Evolutionary conservation across 495 filamentous ascomycete species (phyloP), one percentile per base, ranked within the genome.

Genomic region (Penicillium macrosclerotiorum): DNA sequence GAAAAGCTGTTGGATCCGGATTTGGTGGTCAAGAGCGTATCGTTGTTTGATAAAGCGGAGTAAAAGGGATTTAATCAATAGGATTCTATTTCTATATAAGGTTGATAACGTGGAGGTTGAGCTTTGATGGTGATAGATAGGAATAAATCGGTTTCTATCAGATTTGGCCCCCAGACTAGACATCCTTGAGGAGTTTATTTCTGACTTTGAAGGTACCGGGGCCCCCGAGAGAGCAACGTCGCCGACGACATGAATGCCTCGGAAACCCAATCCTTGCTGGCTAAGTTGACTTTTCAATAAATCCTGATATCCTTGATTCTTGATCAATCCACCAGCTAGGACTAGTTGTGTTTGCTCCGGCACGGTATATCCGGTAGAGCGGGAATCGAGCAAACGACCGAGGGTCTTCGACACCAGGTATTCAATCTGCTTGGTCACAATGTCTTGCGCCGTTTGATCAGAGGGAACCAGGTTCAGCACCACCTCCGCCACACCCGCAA

Each of bases 11-110:
- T 68, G 2, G 8, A 24, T 9, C 60, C 66, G 3, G 62, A 65
- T 40, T 33, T 67, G 39, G 55, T 69, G 13, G 45, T 67, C 1
- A 52, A 49, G 38, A 63, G 59, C 45, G 46, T 62, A n/a, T n/a
- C n/a, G n/a, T n/a, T n/a, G n/a, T n/a, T n/a, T n/a, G n/a, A n/a
- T n/a, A n/a, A n/a, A n/a, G n/a, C n/a, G n/a, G n/a, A n/a, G n/a
- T n/a, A n/a, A n/a, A n/a, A n/a, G n/a, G n/a, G n/a, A n/a, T n/a
- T n/a, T n/a, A n/a, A n/a, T n/a, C n/a, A n/a, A n/a, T n/a, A n/a
- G n/a, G n/a, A n/a, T n/a, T n/a, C n/a, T n/a, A n/a, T n/a, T n/a
- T n/a, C n/a, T n/a, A n/a, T n/a, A n/a, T n/a, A n/a, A n/a, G n/a
- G n/a, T n/a, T n/a, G n/a, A n/a, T n/a, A n/a, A n/a, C n/a, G n/a